Conservation (phyloP, 495 filamentous ascomycete species). For the Polyplosphaeria fusca region DNA sequence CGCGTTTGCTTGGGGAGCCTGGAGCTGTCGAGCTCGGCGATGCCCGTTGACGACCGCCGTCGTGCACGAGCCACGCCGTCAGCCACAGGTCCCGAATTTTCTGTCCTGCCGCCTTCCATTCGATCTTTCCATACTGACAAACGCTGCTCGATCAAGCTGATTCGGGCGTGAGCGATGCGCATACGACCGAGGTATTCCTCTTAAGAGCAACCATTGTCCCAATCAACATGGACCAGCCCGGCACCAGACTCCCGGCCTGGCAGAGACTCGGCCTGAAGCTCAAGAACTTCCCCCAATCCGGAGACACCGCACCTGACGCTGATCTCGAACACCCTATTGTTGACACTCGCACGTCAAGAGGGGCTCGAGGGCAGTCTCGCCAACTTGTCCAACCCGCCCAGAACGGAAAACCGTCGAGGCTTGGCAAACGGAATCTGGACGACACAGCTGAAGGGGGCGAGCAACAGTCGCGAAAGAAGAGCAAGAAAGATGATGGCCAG, state of each 20-base stretch:
- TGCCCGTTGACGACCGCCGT: constrained; percentile 1
- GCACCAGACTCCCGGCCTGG: constrained; percentile 58
- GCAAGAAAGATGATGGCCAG: constrained; percentile 3
- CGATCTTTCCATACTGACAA: constrained; percentile 28
- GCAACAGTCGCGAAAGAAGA: constrained; percentile 25
- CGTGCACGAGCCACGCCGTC: constrained; percentile 18
- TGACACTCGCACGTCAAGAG: too few species aligned
- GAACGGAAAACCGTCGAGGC: constrained; percentile 9
- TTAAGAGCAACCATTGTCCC: constrained; percentile 14
- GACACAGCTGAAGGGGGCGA: constrained; percentile 18
- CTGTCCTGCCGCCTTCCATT: constrained; percentile 26
- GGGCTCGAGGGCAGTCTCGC: neutral
- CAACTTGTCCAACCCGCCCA: neutral
- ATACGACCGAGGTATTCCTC: constrained; percentile 16
- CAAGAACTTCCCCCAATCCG: constrained; percentile 57
- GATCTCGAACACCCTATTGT: neutral
- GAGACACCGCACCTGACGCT: constrained; percentile 29
- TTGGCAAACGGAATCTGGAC: constrained; percentile 32
- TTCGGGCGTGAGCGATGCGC: constrained; percentile 30
- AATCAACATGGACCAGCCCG: constrained; percentile 10
- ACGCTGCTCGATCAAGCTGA: constrained; percentile 24
- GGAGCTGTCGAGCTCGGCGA: constrained; percentile 19
- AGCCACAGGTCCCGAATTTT: constrained; percentile 22
- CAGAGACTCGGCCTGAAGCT: constrained; percentile 74
- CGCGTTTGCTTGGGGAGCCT: constrained; percentile 24